phyloP scores from a whole-genome alignment of 192 early-diverging fungal species.

The Coemansia sp. region DNA sequence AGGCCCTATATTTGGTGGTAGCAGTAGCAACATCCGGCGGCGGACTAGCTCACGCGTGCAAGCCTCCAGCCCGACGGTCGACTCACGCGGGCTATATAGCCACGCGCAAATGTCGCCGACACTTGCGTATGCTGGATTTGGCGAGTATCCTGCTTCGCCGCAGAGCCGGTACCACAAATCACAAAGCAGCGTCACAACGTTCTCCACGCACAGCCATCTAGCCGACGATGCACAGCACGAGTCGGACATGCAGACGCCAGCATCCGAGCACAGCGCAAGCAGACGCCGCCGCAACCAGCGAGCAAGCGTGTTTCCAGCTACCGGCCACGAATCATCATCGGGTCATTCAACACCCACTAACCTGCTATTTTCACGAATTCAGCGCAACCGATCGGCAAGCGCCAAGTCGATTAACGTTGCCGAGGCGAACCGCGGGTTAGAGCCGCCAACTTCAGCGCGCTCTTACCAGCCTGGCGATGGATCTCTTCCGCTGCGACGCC shows the following conservation, averaged over 20 bases:
- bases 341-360: slow-evolving; percentile 32
- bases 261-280: slow-evolving; percentile 1
- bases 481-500: neutral
- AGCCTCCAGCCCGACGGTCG: neutral
- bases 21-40: slow-evolving; percentile 6
- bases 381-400: slow-evolving; percentile 7
- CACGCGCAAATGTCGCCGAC: slow-evolving; percentile 5
- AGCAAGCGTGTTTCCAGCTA: slow-evolving; percentile 3
- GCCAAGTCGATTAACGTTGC: slow-evolving; percentile 2
- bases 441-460: neutral
- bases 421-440: neutral
- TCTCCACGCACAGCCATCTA: slow-evolving; percentile 8
- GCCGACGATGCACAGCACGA: slow-evolving; percentile 2
- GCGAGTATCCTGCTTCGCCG: neutral
- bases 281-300: slow-evolving; percentile 10
- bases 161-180: neutral
- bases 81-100: neutral
- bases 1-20: neutral
- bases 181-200: slow-evolving; percentile 4
- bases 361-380: slow-evolving; percentile 15
- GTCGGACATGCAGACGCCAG: slow-evolving; percentile 1
- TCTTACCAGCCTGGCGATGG: neutral
- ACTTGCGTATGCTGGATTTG: neutral
- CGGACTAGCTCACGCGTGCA: neutral
- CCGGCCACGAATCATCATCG: slow-evolving; percentile 21